These are phyloP conservation scores for Boletus eberwhitei DNA, from an alignment of 768 basidiomycete genomes.

Conservation along the genomic window DNA sequence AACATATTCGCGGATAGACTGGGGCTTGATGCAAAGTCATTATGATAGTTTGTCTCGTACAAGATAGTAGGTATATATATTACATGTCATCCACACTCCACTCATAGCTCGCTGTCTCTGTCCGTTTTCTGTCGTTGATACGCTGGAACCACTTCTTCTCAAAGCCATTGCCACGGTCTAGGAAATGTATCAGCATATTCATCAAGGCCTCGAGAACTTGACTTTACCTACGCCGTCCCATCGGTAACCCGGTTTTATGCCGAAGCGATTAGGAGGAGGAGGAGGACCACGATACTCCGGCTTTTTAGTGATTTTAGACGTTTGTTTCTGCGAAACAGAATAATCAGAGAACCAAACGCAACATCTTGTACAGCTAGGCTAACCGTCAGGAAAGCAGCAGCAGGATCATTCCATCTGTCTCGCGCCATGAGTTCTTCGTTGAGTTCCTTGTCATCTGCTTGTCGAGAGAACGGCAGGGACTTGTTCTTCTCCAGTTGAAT, in stretches of 20 bases:
- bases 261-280: conserved; percentile 92
- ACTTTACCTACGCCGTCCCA: conserved; percentile 96
- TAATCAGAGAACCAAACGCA: conserved; percentile 1
- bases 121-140: conserved; percentile 70
- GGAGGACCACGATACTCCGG: conserved; percentile 87
- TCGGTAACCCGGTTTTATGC: conserved; percentile 90
- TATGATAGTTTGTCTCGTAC: not conserved
- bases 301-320: conserved; percentile 66
- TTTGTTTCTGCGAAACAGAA: conserved; percentile 57
- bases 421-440: conserved; percentile 81
- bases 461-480: conserved; percentile 65
- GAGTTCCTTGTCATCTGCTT: conserved; percentile 78
- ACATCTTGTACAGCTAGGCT: conserved; percentile 20
- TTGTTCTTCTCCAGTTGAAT: conserved; percentile 67
- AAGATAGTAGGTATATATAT: conserved; percentile 2
- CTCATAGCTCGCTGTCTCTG: conserved; percentile 66
- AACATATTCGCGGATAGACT: not conserved
- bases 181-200: not conserved
- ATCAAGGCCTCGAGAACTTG: not conserved
- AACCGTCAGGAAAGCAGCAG: conserved; percentile 89
- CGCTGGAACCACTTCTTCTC: conserved; percentile 90
- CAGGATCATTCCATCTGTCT: conserved; percentile 97
- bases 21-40: not conserved
- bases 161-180: conserved; percentile 91
- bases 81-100: conserved; percentile 97